phyloP scores from a whole-genome alignment of 352 stramenopile genomes.

The Blastocystis sp. region DNA sequence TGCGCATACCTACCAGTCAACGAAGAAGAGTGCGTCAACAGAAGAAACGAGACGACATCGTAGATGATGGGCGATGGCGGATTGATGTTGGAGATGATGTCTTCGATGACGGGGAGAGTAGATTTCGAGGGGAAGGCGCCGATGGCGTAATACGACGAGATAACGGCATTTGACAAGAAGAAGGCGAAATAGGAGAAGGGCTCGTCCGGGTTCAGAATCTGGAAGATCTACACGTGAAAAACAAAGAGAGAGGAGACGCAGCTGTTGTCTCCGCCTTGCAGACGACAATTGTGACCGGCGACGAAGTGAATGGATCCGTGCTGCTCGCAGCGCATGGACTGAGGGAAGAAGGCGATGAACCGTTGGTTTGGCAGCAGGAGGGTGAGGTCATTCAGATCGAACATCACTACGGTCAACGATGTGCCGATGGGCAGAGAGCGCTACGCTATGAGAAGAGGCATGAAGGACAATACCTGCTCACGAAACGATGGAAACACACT shows the following conservation, averaged over 20 bases:
- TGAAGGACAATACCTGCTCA: not conserved
- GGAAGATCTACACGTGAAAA: not conserved
- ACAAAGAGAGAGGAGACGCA: not conserved
- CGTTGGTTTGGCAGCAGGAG: not conserved
- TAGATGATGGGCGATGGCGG: not conserved
- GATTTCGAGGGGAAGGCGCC: not conserved
- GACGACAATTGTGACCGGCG: not conserved
- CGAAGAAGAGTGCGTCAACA: not conserved
- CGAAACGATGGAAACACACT: not conserved
- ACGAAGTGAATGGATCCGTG: not conserved
- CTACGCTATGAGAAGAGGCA: not conserved
- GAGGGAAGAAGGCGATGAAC: not conserved
- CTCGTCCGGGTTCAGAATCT: not conserved
- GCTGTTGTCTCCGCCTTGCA: not conserved
- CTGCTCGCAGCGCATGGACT: not conserved
- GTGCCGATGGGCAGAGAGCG: not conserved
- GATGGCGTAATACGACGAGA: not conserved
- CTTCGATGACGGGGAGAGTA: not conserved
- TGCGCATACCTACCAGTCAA: not conserved
- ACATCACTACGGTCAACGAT: not conserved
- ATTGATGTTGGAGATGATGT: not conserved
- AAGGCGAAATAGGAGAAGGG: not conserved
- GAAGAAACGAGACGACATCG: conserved; percentile 23
- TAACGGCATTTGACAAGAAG: not conserved
- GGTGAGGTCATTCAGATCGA: not conserved